These are phyloP conservation scores for Knufia fluminis DNA, from an alignment of 2,329 filamentous ascomycete genomes.

Conservation along the genomic window DNA sequence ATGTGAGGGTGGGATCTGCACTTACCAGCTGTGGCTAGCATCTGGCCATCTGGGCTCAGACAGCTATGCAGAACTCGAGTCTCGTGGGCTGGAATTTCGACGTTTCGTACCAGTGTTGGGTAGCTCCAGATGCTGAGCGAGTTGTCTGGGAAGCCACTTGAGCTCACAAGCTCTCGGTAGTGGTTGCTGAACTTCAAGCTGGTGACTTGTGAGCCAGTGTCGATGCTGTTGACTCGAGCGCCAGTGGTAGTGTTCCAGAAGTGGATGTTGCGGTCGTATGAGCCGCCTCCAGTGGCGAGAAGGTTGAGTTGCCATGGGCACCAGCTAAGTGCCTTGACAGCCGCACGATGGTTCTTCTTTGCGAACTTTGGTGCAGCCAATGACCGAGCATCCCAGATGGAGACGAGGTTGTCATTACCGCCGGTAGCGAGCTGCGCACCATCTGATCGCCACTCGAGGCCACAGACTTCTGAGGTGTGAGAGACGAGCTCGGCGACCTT, in stretches of 20 bases:
- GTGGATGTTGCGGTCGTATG: constrained; percentile 95
- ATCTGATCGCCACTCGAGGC: constrained; percentile 94
- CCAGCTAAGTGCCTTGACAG: constrained; percentile 96
- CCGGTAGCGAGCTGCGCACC: constrained; percentile 94
- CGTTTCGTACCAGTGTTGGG: constrained; percentile 89
- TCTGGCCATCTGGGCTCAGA: constrained; percentile 93
- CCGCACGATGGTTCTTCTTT: constrained; percentile 98
- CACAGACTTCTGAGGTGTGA: constrained; percentile 95
- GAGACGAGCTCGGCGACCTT: constrained; percentile 95
- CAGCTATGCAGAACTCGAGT: constrained; percentile 93
- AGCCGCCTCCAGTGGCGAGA: constrained; percentile 89
- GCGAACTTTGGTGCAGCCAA: constrained; percentile 93
- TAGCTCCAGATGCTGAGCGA: constrained; percentile 99
- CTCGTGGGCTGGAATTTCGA: constrained; percentile 96
- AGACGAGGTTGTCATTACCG: constrained; percentile 97
- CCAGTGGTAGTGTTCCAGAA: constrained; percentile 99
- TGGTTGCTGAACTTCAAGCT: constrained; percentile 91
- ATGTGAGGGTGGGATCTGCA: constrained; percentile 11
- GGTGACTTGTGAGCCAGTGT: constrained; percentile 95
- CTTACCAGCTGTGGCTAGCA: constrained; percentile 83
- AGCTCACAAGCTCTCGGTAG: constrained; percentile 97
- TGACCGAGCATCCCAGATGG: constrained; percentile 96
- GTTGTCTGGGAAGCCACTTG: constrained; percentile 98
- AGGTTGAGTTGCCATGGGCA: constrained; percentile 98
- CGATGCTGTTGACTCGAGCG: constrained; percentile 96